Evolutionary conservation across 2,329 filamentous ascomycete genomes (phyloP).

Genomic region (Periconia sp.): DNA sequence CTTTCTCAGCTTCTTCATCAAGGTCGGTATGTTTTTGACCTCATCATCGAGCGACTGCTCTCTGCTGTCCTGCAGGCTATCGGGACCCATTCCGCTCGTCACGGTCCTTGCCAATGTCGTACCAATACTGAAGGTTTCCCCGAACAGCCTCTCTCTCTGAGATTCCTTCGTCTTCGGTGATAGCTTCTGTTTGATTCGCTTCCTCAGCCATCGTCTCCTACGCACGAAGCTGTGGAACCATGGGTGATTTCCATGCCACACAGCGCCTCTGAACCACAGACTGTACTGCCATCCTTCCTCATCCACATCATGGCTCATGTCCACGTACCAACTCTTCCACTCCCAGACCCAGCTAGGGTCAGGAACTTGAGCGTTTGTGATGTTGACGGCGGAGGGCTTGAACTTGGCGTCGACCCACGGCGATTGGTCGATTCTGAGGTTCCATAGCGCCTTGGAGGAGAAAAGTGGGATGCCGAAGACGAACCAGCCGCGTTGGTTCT

Average conservation of each 20-base stretch:
- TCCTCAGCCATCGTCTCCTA: conserved; percentile 84
- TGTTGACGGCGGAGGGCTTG: conserved; percentile 68
- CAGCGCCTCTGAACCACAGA: conserved; percentile 71
- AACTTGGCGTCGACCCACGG: conserved; percentile 77
- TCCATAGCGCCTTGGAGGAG: conserved; percentile 75
- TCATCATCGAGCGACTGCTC: conserved; percentile 57
- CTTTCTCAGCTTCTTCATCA: conserved; percentile 71
- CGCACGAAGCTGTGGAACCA: conserved; percentile 98
- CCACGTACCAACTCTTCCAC: conserved; percentile 74
- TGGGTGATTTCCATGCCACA: conserved; percentile 84
- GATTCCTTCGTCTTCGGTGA: conserved; percentile 41
- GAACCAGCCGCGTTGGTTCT: conserved; percentile 92
- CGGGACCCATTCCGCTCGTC: conserved; percentile 43
- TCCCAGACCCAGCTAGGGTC: conserved; percentile 96
- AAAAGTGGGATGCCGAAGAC: conserved; percentile 91
- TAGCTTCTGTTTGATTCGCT: conserved; percentile 70
- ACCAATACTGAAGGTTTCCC: conserved; percentile 46
- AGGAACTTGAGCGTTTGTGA: conserved; percentile 87
- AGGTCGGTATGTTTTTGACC: conserved; percentile 68
- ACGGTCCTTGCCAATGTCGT: conserved; percentile 40
- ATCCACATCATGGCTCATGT: conserved; percentile 82
- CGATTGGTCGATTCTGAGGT: conserved; percentile 79
- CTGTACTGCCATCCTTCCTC: conserved; percentile 97
- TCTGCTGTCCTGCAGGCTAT: conserved; percentile 22
- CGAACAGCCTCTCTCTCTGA: conserved; percentile 42